Percentiles rank a stretch among this genome's conserved stretches.
These are phyloP conservation scores for Neonothopanus nambi DNA, from an alignment of 1,284 basidiomycete genomes.

Conservation along the genomic window DNA sequence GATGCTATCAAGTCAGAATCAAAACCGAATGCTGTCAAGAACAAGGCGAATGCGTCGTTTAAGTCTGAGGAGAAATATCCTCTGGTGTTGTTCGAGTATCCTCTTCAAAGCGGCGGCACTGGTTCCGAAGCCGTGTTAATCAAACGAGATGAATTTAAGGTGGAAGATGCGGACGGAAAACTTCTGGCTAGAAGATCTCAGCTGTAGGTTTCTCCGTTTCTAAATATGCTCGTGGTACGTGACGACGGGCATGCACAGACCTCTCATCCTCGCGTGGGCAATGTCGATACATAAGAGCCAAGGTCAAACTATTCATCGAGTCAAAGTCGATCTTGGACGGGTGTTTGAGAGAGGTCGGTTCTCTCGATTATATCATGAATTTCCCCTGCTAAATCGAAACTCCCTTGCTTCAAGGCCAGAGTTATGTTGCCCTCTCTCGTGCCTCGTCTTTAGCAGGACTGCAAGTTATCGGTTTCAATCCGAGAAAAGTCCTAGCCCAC, in stretches of 20 bases:
- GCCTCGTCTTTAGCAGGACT: conserved; percentile 79
- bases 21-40: conserved; percentile 8
- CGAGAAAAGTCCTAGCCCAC: conserved; percentile 63
- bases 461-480: conserved; percentile 76
- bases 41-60: neutral
- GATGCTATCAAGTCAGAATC: conserved; percentile 1
- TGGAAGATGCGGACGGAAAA: conserved; percentile 68
- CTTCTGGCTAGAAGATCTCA: conserved; percentile 60
- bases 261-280: conserved; percentile 72
- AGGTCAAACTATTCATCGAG: conserved; percentile 70
- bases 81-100: conserved; percentile 57
- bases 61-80: conserved; percentile 43
- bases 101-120: conserved; percentile 47
- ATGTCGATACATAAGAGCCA: conserved; percentile 84
- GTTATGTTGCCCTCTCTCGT: conserved; percentile 83
- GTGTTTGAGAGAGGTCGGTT: conserved; percentile 72
- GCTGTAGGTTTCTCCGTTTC: conserved; percentile 17
- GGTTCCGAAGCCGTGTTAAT: conserved; percentile 48
- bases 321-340: conserved; percentile 61
- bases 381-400: neutral
- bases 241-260: conserved; percentile 33
- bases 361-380: neutral
- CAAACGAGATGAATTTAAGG: conserved; percentile 63
- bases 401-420: conserved; percentile 51
- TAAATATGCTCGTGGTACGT: neutral